These are phyloP conservation scores for Penicillium sp. DNA, from an alignment of 2,329 filamentous ascomycete species.

Conservation along the genomic window DNA sequence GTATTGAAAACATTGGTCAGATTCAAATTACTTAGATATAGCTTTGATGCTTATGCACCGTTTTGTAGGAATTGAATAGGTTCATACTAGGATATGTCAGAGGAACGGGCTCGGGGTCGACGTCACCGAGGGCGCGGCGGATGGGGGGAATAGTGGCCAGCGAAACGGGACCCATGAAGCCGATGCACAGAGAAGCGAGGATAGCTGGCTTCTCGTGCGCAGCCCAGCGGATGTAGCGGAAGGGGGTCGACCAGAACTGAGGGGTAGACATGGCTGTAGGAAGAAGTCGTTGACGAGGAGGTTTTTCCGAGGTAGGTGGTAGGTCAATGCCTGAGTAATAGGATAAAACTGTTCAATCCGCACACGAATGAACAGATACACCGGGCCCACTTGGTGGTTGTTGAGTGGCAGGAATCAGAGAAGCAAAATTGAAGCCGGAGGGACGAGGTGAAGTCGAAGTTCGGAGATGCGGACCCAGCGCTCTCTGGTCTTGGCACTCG, in stretches of 20 bases:
- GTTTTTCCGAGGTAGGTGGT: conserved; percentile 16
- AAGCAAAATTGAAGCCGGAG: conserved; percentile 26
- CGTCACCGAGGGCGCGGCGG: conserved; percentile 69
- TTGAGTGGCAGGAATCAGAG: conserved; percentile 6
- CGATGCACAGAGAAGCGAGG: conserved; percentile 82
- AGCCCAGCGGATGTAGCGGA: conserved; percentile 85
- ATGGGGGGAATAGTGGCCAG: conserved; percentile 72
- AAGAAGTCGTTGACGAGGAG: conserved; percentile 18
- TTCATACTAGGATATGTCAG: conserved; percentile 88
- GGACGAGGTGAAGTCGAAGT: conserved; percentile 32
- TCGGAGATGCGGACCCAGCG: conserved; percentile 27
- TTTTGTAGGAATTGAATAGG: neutral
- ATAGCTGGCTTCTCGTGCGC: conserved; percentile 83
- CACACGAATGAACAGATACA: neutral
- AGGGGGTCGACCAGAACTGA: conserved; percentile 77
- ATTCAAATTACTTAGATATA: neutral
- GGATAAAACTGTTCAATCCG: conserved; percentile 1
- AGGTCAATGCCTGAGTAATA: conserved; percentile 1
- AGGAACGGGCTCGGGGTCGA: conserved; percentile 69
- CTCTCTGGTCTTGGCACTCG: conserved; percentile 37
- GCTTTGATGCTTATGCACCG: neutral
- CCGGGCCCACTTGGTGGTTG: conserved; percentile 9
- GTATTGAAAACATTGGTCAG: conserved; percentile 12
- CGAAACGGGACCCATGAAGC: conserved; percentile 66
- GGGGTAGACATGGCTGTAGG: conserved; percentile 53